phyloP scores from a whole-genome alignment of 2,329 filamentous ascomycete species.

The Nigrospora oryzae region DNA sequence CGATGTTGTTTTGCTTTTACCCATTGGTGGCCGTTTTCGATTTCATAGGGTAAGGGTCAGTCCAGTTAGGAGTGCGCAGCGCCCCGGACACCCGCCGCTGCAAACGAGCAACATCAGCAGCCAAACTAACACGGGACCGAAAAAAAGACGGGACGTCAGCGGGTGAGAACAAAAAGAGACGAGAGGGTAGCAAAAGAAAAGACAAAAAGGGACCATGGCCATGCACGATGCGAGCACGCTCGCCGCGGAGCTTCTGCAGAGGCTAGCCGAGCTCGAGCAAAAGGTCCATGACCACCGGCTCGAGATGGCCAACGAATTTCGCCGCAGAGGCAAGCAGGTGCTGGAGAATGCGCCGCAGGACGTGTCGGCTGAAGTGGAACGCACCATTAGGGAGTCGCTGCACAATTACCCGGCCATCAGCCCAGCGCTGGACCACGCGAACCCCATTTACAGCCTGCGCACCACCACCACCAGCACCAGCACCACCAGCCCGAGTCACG shows the following conservation, averaged over 20 bases:
- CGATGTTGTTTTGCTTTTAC: conserved; percentile 10
- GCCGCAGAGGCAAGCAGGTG: conserved; percentile 41
- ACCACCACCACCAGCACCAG: conserved; percentile 12
- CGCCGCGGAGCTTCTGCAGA: conserved; percentile 41
- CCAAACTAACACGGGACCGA: neutral
- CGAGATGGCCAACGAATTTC: conserved; percentile 49
- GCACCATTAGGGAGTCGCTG: conserved; percentile 34
- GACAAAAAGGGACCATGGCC: conserved; percentile 11
- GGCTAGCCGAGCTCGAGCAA: conserved; percentile 47
- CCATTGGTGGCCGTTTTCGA: conserved; percentile 10
- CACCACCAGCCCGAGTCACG: conserved; percentile 5
- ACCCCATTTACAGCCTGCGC: conserved; percentile 21
- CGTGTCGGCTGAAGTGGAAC: conserved; percentile 35
- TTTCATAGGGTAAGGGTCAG: conserved; percentile 6
- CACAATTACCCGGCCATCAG: conserved; percentile 36
- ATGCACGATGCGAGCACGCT: conserved; percentile 42
- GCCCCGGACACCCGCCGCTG: neutral
- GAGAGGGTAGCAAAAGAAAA: neutral
- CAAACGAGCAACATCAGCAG: neutral
- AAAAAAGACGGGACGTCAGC: neutral
- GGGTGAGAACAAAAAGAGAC: neutral
- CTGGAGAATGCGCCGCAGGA: conserved; percentile 37
- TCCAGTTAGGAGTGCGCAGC: neutral
- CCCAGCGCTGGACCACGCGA: conserved; percentile 21
- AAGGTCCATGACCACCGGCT: conserved; percentile 48